Base-by-base conservation (phyloP, 371 early-diverging fungal species). In the Nematocida displodere region DNA sequence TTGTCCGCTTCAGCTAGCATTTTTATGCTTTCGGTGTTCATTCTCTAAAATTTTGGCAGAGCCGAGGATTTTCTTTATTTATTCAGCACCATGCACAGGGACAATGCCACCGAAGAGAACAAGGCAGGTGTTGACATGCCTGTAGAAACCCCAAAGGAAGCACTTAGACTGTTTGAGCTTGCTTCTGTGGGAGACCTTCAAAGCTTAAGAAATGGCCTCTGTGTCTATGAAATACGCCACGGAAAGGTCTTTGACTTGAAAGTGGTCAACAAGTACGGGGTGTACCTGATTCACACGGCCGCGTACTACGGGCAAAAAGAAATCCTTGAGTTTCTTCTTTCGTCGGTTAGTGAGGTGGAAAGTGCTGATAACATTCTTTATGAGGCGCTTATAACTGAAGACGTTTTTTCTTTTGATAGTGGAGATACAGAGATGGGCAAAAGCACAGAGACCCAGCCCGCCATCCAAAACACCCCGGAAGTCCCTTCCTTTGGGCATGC, bases 241-340 rank as follows among this genome's bases (percentile, higher is more conserved):
- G 75, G 75, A 13, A 71, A 71, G 37, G 61, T 71, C 7, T 61
- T 58, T 62, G 58, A 71, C 26, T 44, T 71, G 20, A 59, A 58
- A 31, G 56, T 71, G 24, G 75, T 48, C 15, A 71, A 71, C 39
- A 59, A 61, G 62, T 62, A 22, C 36, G 75, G 75, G 13, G 13
- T 71, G 1, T 61, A 71, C 31, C 63, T 71, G 3, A 71, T 71
- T 52, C 75, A 71, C 42, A 47, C 75, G 8, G 75, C 75, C 4
- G 75, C 75, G 7, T 71, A 71, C 63, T 71, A 71, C 54, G 75
- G 75, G 29, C 75, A 71, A 52, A 56, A 48, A 62, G 75, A 56
- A 13, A 46, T 62, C 5, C 20, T 71, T 11, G 62, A 71, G 53
- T 71, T 71, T 71, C 62, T 71, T 58, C 62, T 71, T 8, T 71